Conservation (phyloP, 768 basidiomycete genomes). For the Agaricus blazei region DNA sequence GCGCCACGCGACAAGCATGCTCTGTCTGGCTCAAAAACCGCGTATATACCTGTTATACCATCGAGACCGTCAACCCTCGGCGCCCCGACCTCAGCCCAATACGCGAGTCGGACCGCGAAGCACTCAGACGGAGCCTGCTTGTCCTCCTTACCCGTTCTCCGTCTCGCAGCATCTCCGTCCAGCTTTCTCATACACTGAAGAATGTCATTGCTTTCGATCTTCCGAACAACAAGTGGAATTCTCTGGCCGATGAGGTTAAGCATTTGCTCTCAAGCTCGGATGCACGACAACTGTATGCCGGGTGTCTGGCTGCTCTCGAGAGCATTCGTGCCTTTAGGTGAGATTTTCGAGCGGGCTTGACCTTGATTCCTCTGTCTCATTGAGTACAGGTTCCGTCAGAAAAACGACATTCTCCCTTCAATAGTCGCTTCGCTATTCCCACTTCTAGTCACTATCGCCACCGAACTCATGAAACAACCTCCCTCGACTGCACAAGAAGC, state of each 20-base stretch:
- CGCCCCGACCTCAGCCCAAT: constrained; percentile 64
- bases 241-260: constrained; percentile 63
- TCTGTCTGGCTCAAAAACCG: constrained; percentile 92
- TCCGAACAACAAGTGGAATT: constrained; percentile 65
- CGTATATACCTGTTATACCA: constrained; percentile 59
- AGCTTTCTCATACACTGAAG: constrained; percentile 71
- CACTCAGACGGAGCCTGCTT: constrained; percentile 65
- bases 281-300: constrained; percentile 74
- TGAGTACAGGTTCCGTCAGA: constrained; percentile 58
- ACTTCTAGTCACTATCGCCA: constrained; percentile 68
- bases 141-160: constrained; percentile 66
- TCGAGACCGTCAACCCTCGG: constrained; percentile 32
- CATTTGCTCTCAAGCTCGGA: constrained; percentile 56
- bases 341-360: constrained; percentile 10
- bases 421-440: constrained; percentile 68
- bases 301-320: constrained; percentile 74
- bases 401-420: constrained; percentile 50
- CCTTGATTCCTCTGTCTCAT: too few relatives aligned
- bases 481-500: constrained; percentile 66
- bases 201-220: constrained; percentile 73
- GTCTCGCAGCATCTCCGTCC: constrained; percentile 63
- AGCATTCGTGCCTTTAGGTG: constrained; percentile 73
- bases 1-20: constrained; percentile 79
- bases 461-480: constrained; percentile 59
- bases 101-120: constrained; percentile 60